phyloP scores from a whole-genome alignment of 345 rosid species.

The Dipteronia sinensis region DNA sequence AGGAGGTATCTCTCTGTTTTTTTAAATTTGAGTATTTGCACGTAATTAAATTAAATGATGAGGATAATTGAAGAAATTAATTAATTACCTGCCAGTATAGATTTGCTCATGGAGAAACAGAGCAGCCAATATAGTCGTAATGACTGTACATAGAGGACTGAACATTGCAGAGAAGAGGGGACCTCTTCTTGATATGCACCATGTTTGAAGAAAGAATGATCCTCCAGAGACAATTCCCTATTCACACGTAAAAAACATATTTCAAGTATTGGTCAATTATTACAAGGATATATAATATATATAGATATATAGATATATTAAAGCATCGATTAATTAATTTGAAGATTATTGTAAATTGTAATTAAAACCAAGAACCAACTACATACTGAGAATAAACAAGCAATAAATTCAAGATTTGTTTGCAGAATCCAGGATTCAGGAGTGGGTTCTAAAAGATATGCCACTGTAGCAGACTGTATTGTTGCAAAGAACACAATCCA shows the following conservation, averaged over 20 bases:
- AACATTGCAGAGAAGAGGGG: conserved; percentile 69
- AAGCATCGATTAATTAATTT: too few species aligned
- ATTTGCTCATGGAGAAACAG: conserved; percentile 57
- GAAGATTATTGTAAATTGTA: not conserved
- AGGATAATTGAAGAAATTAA: not conserved
- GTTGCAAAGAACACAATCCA: conserved; percentile 71
- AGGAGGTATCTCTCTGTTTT: too few species aligned
- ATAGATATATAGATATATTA: too few species aligned
- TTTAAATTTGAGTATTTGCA: too few species aligned
- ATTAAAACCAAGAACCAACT: not conserved
- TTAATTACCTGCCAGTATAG: conserved; percentile 52
- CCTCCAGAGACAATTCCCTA: conserved; percentile 53
- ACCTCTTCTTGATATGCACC: conserved; percentile 52
- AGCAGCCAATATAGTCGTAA: conserved; percentile 56
- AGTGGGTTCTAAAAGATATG: conserved; percentile 50
- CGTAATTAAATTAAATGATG: too few species aligned
- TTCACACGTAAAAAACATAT: too few species aligned
- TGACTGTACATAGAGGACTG: conserved; percentile 61
- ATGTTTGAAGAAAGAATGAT: conserved; percentile 54
- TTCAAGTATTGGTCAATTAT: too few species aligned
- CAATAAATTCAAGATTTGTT: conserved; percentile 43
- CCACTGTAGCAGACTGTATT: conserved; percentile 48
- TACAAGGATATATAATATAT: not conserved
- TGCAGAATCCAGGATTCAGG: conserved; percentile 51
- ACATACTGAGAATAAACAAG: conserved; percentile 49